Evolutionary conservation across 148 eudicot species (phyloP).

Genomic region (Vaccinium corymbosum): DNA sequence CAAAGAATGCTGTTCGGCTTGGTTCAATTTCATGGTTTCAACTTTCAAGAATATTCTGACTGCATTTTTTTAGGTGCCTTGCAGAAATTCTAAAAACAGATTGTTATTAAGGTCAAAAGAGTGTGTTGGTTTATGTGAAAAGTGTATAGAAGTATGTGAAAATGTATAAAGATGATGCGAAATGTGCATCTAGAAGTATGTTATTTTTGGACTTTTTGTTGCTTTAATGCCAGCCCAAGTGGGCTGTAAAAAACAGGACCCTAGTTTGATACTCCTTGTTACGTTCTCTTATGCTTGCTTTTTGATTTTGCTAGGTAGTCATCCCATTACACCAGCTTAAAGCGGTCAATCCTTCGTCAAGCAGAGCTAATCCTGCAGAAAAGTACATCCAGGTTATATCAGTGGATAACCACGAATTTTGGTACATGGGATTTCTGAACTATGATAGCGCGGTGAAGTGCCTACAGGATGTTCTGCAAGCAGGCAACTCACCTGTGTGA

Average conservation of each 20-base stretch:
- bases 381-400: conserved; percentile 75
- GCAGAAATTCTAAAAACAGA: background rate
- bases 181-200: background rate
- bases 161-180: background rate
- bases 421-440: conserved; percentile 78
- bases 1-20: background rate
- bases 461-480: conserved; percentile 43
- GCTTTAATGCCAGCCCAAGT: background rate
- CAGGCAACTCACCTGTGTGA: conserved; percentile 13
- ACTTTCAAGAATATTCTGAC: background rate
- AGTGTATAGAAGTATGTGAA: background rate
- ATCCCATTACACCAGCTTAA: conserved; percentile 63
- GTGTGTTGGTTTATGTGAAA: background rate
- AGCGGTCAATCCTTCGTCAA: conserved; percentile 65
- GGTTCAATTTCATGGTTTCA: background rate
- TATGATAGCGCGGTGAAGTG: conserved; percentile 72
- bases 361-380: conserved; percentile 61
- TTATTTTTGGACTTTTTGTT: background rate
- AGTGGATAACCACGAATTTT: conserved; percentile 70
- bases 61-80: background rate
- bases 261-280: background rate
- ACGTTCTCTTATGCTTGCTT: background rate
- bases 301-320: conserved; percentile 39
- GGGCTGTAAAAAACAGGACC: background rate
- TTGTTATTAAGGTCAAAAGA: background rate